Conservation (phyloP, 2,329 filamentous ascomycete species). For the Westerdykella aurantiaca region DNA sequence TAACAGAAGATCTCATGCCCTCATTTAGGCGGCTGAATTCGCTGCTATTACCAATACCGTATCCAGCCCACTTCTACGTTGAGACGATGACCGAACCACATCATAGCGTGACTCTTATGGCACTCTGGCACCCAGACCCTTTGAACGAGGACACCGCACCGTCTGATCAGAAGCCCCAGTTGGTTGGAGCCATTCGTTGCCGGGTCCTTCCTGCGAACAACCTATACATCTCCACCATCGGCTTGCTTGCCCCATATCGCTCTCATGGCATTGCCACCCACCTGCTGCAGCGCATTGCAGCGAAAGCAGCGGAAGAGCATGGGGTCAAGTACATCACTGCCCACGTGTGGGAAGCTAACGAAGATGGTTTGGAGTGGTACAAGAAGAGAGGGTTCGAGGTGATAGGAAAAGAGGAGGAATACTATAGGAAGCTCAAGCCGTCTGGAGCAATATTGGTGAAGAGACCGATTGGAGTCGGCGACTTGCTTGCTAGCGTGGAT, state of each 20-base stretch:
- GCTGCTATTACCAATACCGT: conserved; percentile 56
- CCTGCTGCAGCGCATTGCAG: conserved; percentile 44
- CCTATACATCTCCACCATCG: conserved; percentile 58
- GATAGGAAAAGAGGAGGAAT: conserved; percentile 48
- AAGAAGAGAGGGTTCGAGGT: conserved; percentile 52
- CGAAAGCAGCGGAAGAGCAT: conserved; percentile 47
- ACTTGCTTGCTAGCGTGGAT: conserved; percentile 17
- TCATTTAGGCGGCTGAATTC: conserved; percentile 54
- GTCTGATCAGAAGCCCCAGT: conserved; percentile 22
- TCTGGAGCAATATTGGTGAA: conserved; percentile 50
- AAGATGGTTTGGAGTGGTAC: conserved; percentile 58
- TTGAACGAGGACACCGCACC: conserved; percentile 2
- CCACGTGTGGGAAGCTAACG: conserved; percentile 60
- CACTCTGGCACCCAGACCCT: conserved; percentile 47
- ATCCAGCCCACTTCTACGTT: conserved; percentile 56
- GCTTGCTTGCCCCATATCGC: conserved; percentile 55
- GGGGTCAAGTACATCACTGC: conserved; percentile 51
- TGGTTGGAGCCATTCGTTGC: conserved; percentile 46
- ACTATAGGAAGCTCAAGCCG: conserved; percentile 56
- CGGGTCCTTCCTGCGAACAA: conserved; percentile 38
- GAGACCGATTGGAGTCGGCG: conserved; percentile 37
- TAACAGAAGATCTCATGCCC: conserved; percentile 50
- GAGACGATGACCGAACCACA: conserved; percentile 53
- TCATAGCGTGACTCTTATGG: conserved; percentile 53
- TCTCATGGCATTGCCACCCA: conserved; percentile 52